A percentile compares a stretch with the other conserved stretches of the same genome.
These are phyloP conservation scores for Cytospora chrysosperma DNA, from an alignment of 2,329 filamentous ascomycete species.

Conservation along the genomic window DNA sequence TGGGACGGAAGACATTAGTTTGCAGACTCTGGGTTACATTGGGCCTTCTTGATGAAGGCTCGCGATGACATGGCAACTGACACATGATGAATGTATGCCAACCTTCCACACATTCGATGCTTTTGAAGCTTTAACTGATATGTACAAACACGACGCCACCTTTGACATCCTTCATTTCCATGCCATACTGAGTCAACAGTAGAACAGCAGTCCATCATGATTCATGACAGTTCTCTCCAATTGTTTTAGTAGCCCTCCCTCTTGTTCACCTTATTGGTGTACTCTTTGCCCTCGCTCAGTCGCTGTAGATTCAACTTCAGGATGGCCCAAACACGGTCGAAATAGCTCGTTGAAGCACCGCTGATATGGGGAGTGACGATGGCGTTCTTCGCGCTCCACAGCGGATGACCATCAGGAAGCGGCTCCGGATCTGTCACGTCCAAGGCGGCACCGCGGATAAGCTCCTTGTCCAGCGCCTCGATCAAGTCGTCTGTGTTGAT, in stretches of 20 bases:
- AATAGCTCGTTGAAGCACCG: slow-evolving; percentile 41
- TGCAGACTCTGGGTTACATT: neutral
- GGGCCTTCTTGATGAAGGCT: too few species aligned
- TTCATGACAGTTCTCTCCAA: too few species aligned
- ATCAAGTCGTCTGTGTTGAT: slow-evolving; percentile 58
- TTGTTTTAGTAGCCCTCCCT: slow-evolving; percentile 32
- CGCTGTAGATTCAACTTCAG: slow-evolving; percentile 42
- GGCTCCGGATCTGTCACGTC: slow-evolving; percentile 82
- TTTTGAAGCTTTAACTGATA: neutral
- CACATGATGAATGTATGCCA: neutral
- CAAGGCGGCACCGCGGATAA: slow-evolving; percentile 63
- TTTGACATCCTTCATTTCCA: neutral
- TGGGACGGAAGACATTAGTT: neutral
- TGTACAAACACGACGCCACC: neutral
- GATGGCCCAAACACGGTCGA: slow-evolving; percentile 42
- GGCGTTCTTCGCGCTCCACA: slow-evolving; percentile 70
- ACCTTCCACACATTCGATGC: neutral
- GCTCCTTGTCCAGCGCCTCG: slow-evolving; percentile 50
- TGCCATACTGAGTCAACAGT: neutral
- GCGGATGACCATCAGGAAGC: slow-evolving; percentile 62
- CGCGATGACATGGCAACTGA: too few species aligned
- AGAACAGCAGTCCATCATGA: neutral
- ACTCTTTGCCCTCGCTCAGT: slow-evolving; percentile 36
- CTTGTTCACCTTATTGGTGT: slow-evolving; percentile 43
- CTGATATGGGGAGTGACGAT: slow-evolving; percentile 59